These are phyloP conservation scores for Fusarium beomiforme DNA, from an alignment of 2,329 filamentous ascomycete species.

Conservation along the genomic window DNA sequence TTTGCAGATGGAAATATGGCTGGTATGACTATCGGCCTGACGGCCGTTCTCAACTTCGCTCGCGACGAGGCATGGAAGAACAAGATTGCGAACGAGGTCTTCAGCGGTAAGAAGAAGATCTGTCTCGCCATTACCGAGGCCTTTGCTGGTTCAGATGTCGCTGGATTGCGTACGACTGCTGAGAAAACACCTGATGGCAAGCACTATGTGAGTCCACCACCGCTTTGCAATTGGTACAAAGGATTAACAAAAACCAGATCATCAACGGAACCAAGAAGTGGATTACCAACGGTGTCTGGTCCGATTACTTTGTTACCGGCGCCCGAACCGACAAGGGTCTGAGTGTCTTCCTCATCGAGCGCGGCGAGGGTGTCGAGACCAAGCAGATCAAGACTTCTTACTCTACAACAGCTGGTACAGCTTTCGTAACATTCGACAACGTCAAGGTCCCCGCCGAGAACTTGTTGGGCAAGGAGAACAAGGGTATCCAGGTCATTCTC, in stretches of 20 bases:
- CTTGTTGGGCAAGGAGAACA: slow-evolving; percentile 83
- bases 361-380: slow-evolving; percentile 79
- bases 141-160: slow-evolving; percentile 83
- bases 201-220: slow-evolving; percentile 66
- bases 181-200: slow-evolving; percentile 79
- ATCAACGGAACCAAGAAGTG: slow-evolving; percentile 84
- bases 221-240: neutral
- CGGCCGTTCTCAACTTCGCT: slow-evolving; percentile 83
- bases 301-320: slow-evolving; percentile 84
- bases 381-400: slow-evolving; percentile 84
- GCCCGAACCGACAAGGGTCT: slow-evolving; percentile 83
- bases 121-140: slow-evolving; percentile 89
- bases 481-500: slow-evolving; percentile 85
- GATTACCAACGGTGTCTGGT: slow-evolving; percentile 85
- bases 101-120: slow-evolving; percentile 87
- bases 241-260: slow-evolving; percentile 48
- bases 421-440: slow-evolving; percentile 85
- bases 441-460: slow-evolving; percentile 85
- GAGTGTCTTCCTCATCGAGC: slow-evolving; percentile 78
- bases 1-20: slow-evolving; percentile 91
- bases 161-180: slow-evolving; percentile 81
- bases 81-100: slow-evolving; percentile 74
- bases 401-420: slow-evolving; percentile 80
- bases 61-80: slow-evolving; percentile 73
- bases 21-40: slow-evolving; percentile 84